Conservation (phyloP, 306 rosid species). For the Chamaecrista fasciculata region DNA sequence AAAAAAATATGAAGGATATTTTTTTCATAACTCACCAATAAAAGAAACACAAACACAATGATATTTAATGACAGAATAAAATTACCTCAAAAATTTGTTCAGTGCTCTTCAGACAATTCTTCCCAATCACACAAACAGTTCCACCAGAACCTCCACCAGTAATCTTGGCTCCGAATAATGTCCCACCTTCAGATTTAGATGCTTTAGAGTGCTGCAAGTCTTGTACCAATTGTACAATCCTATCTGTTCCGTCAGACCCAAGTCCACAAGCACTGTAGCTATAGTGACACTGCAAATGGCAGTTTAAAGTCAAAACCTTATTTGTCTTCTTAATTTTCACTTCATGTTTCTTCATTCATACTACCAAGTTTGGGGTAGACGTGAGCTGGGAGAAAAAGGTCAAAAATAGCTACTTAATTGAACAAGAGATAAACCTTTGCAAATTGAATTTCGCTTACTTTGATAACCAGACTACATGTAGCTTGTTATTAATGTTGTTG, state of each 20-base stretch:
- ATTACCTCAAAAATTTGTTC: conserved; percentile 77
- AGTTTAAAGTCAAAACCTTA: neutral
- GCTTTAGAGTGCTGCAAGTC: conserved; percentile 62
- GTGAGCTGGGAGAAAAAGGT: neutral
- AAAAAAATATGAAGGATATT: too few species aligned
- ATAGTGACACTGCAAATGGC: conserved; percentile 74
- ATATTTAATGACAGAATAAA: too few species aligned
- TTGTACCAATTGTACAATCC: conserved; percentile 82
- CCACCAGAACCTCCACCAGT: conserved; percentile 96
- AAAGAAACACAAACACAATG: too few species aligned
- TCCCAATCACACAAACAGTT: conserved; percentile 85
- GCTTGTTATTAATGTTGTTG: too few species aligned
- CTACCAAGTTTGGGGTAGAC: neutral
- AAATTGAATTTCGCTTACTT: neutral
- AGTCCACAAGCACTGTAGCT: conserved; percentile 90
- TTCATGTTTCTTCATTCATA: neutral
- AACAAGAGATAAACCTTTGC: neutral
- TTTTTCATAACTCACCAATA: too few species aligned
- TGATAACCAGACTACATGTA: neutral
- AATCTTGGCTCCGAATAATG: conserved; percentile 79
- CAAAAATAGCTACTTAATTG: neutral
- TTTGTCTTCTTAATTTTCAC: neutral
- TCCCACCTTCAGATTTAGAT: conserved; percentile 60
- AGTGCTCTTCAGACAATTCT: conserved; percentile 63
- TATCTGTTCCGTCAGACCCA: conserved; percentile 86